Evolutionary conservation across 805 yeast species (phyloP), one percentile per base, ranked within the genome.

Genomic region (Candida lessepsii): DNA sequence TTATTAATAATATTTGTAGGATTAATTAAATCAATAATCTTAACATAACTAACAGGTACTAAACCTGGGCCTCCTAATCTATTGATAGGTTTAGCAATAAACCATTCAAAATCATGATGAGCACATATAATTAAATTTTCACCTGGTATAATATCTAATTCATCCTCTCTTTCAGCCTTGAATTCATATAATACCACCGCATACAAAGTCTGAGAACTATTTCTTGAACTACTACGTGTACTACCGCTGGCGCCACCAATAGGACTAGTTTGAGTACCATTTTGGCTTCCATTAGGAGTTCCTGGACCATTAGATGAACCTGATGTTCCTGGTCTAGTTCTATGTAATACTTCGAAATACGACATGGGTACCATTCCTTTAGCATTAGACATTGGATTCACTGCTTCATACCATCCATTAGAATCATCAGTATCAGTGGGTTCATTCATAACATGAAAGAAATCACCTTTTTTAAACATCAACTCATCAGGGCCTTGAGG

Each of bases 51-150:
- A 4, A 87, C 90, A 0, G 99, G 99, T 6, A 93, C 95, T 33
- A 93, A 71, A 1, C 99, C 99, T 0, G 98, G 98, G 1, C 97
- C 99, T 18, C 99, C 98, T 27, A 93, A 70, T 40, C 97, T 72
- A 44, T 91, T 95, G 30, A 93, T 86, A 10, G 96, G 96, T 60
- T 93, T 93, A 4, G 97, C 98, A 44, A 93, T 93, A 53, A 89
- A 90, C 99, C 99, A 93, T 65, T 95, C 99, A 49, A 73, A 85
- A 41, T 88, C 89, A 57, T 91, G 95, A 62, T 91, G 97, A 2
- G 99, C 99, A 63, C 96, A 91, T 9, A 95, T 80, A 21, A 90
- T 86, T 46, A 93, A 75, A 52, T 86, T 83, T 53, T 93, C 99
- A 27, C 97, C 97, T 1, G 86, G 86, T 20, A 62, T 56, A 2